Evolutionary conservation across 192 early-diverging fungal species (phyloP).

Genomic region (Backusella westeae): DNA sequence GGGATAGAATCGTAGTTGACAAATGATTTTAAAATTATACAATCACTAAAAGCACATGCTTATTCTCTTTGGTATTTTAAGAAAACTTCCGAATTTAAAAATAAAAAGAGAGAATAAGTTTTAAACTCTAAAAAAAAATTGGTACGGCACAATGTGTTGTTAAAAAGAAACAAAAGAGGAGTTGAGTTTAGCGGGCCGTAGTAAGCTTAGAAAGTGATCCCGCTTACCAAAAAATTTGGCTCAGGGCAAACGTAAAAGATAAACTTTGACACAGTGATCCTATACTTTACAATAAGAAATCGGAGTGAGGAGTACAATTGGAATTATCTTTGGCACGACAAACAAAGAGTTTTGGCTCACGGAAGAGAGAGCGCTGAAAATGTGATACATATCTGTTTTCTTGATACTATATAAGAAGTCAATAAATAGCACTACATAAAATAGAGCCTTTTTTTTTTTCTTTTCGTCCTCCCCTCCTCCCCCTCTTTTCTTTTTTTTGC

Average conservation of each 20-base stretch:
- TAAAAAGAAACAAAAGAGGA: background rate
- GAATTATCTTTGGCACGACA: background rate
- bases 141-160: background rate
- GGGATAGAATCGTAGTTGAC: background rate
- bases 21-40: background rate
- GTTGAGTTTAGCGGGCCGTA: background rate
- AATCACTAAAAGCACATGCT: background rate
- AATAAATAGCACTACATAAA: background rate
- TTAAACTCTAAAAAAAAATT: background rate
- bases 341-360: background rate
- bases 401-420: background rate
- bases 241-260: background rate
- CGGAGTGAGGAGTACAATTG: background rate
- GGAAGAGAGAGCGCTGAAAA: background rate
- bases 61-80: background rate
- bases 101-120: background rate
- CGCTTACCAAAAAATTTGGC: background rate
- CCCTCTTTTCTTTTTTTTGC: background rate
- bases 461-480: background rate
- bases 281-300: background rate
- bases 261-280: slow-evolving; percentile 1
- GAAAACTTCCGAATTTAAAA: background rate
- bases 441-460: background rate
- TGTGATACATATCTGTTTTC: slow-evolving; percentile 2
- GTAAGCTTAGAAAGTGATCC: background rate